Base-by-base conservation (phyloP, 2,329 filamentous ascomycete genomes). In the Helotiales sp. region DNA sequence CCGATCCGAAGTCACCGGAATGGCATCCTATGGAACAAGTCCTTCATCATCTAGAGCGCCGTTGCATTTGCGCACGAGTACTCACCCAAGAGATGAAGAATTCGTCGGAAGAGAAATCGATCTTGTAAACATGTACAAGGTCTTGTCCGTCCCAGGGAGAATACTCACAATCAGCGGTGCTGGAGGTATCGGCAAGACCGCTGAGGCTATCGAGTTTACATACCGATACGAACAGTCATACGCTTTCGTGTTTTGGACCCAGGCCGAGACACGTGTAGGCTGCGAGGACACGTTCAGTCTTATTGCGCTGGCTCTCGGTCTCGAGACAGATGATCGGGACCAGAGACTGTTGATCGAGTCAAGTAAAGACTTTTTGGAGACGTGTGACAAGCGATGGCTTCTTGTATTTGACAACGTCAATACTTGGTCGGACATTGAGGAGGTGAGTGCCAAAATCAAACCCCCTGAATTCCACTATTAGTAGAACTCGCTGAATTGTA, bases 211-310 rank as follows among this genome's bases (percentile, higher is more conserved):
- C 10, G 65, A 69, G 33, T 69, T 66, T 44, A 63, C 62, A 24
- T 48, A 48, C 29, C 29, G 44, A n/a, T 48, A 30, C 29, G 25
- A 29, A 48, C 0, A 63, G 63, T 60, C 62, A 60, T 7, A 68
- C 58, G 30, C 61, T 60, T 66, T 63, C 55, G 63, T 67, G 5
- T 69, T 69, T 40, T 69, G 67, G 67, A 58, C 65, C 1, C 64
- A 67, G 33, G 65, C 67, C 2, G 67, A 69, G 53, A 69, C 62
- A 1, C 40, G 52, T 15, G 59, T 62, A 1, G 63, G 59, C n/a
- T 53, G 42, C 19, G 46, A 51, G 2, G 60, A 63, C 27, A 63
- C 58, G 2, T 63, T 63, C 50, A 60, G 57, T 9, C 56, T 59
- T 3, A 61, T 64, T 30, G 62, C 62, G 13, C 10, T 54, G 22